Conservation (phyloP, 176 grass and related monocot genomes). For the Oropetium thomaeum region DNA sequence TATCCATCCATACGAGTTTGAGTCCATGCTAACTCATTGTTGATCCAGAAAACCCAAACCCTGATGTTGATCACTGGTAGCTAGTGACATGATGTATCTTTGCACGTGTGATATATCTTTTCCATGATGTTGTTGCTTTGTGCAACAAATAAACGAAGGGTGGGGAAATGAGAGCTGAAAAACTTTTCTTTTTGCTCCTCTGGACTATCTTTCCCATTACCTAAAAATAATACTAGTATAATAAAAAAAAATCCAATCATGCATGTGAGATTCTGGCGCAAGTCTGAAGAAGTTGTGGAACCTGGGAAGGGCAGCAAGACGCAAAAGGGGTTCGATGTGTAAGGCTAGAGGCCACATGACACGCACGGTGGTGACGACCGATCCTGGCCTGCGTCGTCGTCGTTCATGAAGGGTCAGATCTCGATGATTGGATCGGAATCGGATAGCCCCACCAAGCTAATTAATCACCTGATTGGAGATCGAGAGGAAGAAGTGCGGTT, state of each 20-base stretch:
- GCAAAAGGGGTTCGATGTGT: background rate
- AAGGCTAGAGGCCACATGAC: conserved; percentile 21
- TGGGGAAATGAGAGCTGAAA: background rate
- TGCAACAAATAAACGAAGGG: background rate
- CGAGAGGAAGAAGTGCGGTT: too few relatives aligned
- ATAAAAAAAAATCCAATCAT: too few relatives aligned
- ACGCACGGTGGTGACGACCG: background rate
- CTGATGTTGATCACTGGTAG: too few relatives aligned
- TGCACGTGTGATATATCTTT: background rate
- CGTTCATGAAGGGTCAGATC: background rate
- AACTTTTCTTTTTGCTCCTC: background rate
- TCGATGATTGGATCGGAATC: conserved; percentile 28
- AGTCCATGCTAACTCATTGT: background rate
- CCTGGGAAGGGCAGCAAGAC: background rate
- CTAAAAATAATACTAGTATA: too few relatives aligned
- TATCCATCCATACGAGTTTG: background rate
- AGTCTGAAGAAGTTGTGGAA: background rate
- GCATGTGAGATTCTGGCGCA: conserved; percentile 11
- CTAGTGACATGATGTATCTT: background rate
- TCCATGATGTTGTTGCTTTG: background rate
- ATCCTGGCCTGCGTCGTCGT: too few relatives aligned
- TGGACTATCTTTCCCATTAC: background rate
- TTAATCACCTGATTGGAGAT: too few relatives aligned
- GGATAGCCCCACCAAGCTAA: too few relatives aligned
- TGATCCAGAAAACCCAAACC: conserved; percentile 1